Evolutionary conservation across 805 yeast genomes (phyloP).

Genomic region (Pichia eremophila): DNA sequence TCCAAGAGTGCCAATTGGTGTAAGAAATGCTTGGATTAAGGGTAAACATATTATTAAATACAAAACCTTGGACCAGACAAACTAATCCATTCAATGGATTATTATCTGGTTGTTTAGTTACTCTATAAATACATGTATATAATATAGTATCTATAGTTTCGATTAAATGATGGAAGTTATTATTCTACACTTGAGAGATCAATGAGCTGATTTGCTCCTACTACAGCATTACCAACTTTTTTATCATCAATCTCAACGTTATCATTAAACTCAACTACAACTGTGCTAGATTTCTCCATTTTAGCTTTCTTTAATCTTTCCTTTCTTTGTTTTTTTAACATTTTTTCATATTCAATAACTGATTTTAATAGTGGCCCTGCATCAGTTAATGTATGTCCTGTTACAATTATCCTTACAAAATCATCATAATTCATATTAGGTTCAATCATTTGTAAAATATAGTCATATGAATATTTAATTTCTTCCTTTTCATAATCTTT

Average conservation of each 20-base stretch:
- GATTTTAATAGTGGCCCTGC: not conserved
- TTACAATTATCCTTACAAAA: not conserved
- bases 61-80: not conserved
- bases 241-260: no score
- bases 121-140: no score
- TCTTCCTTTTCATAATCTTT: not conserved
- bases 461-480: not conserved
- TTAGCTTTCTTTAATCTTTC: not conserved
- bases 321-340: not conserved
- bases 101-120: no score
- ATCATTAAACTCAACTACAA: no score
- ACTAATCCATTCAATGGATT: not conserved
- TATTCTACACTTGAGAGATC: no score
- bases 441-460: constrained; percentile 1
- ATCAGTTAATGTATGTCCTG: not conserved
- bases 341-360: not conserved
- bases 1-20: constrained; percentile 39
- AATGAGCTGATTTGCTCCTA: no score
- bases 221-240: no score
- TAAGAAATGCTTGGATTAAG: constrained; percentile 38
- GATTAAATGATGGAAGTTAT: no score
- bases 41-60: constrained; percentile 26
- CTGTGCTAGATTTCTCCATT: no score
- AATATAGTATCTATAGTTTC: no score
- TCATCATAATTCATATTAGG: not conserved